These are phyloP conservation scores for Aspergillus sp. DNA, from an alignment of 2,329 filamentous ascomycete genomes.

Conservation along the genomic window DNA sequence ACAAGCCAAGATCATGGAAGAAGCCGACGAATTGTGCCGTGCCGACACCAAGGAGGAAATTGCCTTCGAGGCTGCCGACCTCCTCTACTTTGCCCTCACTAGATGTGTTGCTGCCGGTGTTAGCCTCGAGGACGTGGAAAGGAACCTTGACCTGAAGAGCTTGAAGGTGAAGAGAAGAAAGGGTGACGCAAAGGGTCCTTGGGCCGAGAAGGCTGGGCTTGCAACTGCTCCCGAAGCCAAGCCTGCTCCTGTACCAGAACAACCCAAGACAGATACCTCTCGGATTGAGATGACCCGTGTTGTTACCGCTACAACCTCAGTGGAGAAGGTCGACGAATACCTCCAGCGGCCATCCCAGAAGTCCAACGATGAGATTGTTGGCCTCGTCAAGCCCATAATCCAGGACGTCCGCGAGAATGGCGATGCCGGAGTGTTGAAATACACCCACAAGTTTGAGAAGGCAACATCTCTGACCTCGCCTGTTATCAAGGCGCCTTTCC, in stretches of 20 bases:
- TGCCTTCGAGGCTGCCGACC: constrained; percentile 90
- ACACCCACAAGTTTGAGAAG: constrained; percentile 98
- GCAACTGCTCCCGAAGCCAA: constrained; percentile 47
- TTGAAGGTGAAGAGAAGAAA: constrained; percentile 91
- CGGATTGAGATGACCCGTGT: constrained; percentile 83
- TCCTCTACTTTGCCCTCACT: constrained; percentile 93
- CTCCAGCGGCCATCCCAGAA: constrained; percentile 89
- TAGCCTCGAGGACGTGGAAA: constrained; percentile 83
- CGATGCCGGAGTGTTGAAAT: constrained; percentile 83
- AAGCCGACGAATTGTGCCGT: constrained; percentile 91
- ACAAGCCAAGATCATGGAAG: constrained; percentile 96
- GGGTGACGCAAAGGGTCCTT: constrained; percentile 92
- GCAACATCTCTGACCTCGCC: constrained; percentile 87
- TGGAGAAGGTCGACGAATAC: constrained; percentile 67
- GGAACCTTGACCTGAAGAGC: constrained; percentile 89
- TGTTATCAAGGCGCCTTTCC: constrained; percentile 86
- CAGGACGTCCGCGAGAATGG: constrained; percentile 79
- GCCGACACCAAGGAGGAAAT: constrained; percentile 79
- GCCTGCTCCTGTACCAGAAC: constrained; percentile 47
- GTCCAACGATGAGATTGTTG: constrained; percentile 90
- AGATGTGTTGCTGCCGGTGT: constrained; percentile 86
- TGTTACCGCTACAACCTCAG: constrained; percentile 64
- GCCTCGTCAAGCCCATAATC: constrained; percentile 88
- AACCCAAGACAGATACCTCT: constrained; percentile 42
- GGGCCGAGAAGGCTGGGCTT: constrained; percentile 80